Percentiles rank a stretch among this genome's conserved stretches.
Evolutionary conservation across 1,139 yeast genomes (phyloP).

Genomic region (Pichia sp.): DNA sequence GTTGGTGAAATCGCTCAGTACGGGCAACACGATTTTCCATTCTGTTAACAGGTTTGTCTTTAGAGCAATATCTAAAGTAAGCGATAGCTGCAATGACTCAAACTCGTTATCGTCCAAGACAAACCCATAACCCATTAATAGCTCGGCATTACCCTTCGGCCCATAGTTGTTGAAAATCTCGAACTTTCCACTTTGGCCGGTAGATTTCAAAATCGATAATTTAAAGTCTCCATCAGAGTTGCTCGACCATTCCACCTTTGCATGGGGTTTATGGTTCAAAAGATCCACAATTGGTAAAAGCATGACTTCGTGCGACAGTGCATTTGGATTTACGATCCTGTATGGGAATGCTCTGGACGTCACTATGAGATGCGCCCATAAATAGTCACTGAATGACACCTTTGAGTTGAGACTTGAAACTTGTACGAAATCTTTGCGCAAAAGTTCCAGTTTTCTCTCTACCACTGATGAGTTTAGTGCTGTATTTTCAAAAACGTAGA

Average conservation of each 20-base stretch:
- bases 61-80: conserved; percentile 38
- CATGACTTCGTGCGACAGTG: conserved; percentile 47
- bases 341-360: conserved; percentile 81
- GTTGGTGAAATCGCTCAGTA: conserved; percentile 47
- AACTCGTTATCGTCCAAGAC: conserved; percentile 55
- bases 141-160: conserved; percentile 65
- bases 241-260: conserved; percentile 59
- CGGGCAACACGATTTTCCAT: conserved; percentile 45
- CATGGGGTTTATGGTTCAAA: conserved; percentile 61
- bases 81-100: conserved; percentile 47
- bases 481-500: conserved; percentile 54
- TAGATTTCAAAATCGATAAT: conserved; percentile 25
- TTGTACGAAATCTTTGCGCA: conserved; percentile 19
- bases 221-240: conserved; percentile 16
- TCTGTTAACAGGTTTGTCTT: conserved; percentile 13
- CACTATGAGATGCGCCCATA: conserved; percentile 75
- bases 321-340: conserved; percentile 41
- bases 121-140: conserved; percentile 66
- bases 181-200: conserved; percentile 4
- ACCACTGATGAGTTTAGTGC: conserved; percentile 33
- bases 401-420: conserved; percentile 33
- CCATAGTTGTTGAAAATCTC: conserved; percentile 5
- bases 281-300: conserved; percentile 74
- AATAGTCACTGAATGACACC: conserved; percentile 57
- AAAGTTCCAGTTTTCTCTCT: conserved; percentile 11